These are phyloP conservation scores for Theileria annulata DNA, from an alignment of 169 alveolate species.

Conservation along the genomic window DNA sequence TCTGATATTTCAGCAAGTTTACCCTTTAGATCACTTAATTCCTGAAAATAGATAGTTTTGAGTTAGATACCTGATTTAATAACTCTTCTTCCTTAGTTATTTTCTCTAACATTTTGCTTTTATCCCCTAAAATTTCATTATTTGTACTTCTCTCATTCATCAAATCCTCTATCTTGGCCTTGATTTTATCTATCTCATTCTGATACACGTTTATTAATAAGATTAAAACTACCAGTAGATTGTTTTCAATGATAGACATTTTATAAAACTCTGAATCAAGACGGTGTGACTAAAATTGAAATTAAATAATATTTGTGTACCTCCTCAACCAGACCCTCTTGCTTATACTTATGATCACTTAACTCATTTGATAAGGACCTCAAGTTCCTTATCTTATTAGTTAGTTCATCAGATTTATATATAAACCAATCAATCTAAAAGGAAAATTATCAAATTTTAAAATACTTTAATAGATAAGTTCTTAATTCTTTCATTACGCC, in stretches of 20 bases:
- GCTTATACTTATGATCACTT: conserved; percentile 7
- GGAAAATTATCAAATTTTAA: not conserved
- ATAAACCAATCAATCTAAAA: not conserved
- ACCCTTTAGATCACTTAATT: not conserved
- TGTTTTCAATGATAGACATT: conserved; percentile 36
- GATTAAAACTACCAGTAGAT: conserved; percentile 23
- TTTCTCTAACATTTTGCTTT: conserved; percentile 25
- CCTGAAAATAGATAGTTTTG: not conserved
- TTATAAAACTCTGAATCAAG: conserved; percentile 38
- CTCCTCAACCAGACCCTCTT: conserved; percentile 42
- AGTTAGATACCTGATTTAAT: conserved; percentile 26
- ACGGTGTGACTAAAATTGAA: conserved; percentile 30
- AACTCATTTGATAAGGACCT: not conserved
- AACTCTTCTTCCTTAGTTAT: conserved; percentile 22
- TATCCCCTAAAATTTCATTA: not conserved
- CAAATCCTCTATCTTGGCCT: conserved; percentile 17
- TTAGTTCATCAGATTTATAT: not conserved
- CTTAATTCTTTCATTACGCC: not conserved
- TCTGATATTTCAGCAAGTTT: not conserved
- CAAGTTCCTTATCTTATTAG: not conserved
- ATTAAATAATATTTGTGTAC: conserved; percentile 35
- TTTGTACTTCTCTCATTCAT: conserved; percentile 16
- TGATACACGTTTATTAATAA: not conserved
- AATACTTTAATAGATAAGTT: not conserved
- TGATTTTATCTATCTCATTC: conserved; percentile 35